A percentile compares a stretch with the other conserved stretches of the same genome.
These are phyloP conservation scores for Ambrosiella cleistominuta DNA, from an alignment of 2,329 filamentous ascomycete genomes.

Conservation along the genomic window DNA sequence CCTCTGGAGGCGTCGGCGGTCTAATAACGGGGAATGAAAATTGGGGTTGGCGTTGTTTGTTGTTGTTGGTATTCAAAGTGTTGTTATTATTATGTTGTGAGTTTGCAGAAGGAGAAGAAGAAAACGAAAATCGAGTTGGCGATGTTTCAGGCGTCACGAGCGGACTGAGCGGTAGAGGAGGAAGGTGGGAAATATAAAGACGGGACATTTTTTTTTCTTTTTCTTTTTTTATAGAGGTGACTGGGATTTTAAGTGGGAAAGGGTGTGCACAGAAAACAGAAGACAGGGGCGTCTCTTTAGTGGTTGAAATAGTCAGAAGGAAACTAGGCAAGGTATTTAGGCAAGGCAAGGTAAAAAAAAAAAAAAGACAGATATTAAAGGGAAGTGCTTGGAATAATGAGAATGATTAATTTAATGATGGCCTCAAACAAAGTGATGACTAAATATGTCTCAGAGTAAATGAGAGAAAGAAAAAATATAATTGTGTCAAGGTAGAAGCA, in stretches of 20 bases:
- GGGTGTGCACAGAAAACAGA: too few relatives aligned
- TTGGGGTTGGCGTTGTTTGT: too few relatives aligned
- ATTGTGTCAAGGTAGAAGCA: background rate
- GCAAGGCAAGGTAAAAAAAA: conserved; percentile 1
- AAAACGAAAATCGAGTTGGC: background rate
- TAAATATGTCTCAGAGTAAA: too few relatives aligned
- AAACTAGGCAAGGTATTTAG: too few relatives aligned
- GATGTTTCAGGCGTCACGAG: background rate
- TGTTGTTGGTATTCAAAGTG: too few relatives aligned
- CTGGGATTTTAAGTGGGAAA: background rate
- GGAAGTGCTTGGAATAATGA: too few relatives aligned
- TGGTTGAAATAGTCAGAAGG: background rate
- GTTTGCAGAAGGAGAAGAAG: background rate
- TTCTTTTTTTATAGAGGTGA: background rate
- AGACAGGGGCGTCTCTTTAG: background rate
- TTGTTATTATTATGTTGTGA: too few relatives aligned
- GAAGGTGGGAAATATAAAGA: background rate
- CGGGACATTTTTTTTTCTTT: background rate
- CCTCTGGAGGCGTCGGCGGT: too few relatives aligned
- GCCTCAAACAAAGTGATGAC: too few relatives aligned
- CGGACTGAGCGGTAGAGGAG: background rate
- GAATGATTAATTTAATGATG: too few relatives aligned
- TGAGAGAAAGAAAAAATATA: too few relatives aligned
- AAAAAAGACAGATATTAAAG: background rate
- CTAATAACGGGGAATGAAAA: too few relatives aligned